Conservation (phyloP, 2,329 filamentous ascomycete genomes). For the Pestalotiopsis sp. region DNA sequence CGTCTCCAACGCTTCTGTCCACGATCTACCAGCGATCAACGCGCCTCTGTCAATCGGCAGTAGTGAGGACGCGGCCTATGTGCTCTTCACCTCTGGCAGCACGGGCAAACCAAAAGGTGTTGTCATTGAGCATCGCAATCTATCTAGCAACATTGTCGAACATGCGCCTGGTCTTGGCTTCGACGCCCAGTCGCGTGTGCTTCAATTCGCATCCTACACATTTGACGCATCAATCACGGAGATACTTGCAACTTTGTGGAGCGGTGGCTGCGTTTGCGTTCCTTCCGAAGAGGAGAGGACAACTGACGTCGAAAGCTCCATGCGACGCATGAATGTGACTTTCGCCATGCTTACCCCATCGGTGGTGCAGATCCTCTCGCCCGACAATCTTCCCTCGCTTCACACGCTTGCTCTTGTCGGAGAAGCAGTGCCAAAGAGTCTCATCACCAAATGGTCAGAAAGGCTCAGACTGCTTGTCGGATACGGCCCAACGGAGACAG, state of each 20-base stretch:
- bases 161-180: slow-evolving; percentile 8
- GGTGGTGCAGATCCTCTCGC: slow-evolving; percentile 5
- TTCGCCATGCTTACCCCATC: slow-evolving; percentile 11
- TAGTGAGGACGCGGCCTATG: background rate
- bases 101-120: slow-evolving; percentile 14
- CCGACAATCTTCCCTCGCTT: background rate
- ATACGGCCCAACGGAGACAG: slow-evolving; percentile 11
- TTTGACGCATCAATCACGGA: slow-evolving; percentile 12
- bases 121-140: slow-evolving; percentile 5
- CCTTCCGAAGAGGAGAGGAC: slow-evolving; percentile 10
- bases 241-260: slow-evolving; percentile 1
- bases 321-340: background rate
- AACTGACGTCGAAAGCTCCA: slow-evolving; percentile 3
- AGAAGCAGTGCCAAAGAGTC: slow-evolving; percentile 6
- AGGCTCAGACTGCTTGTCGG: background rate
- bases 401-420: slow-evolving; percentile 5
- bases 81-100: slow-evolving; percentile 13
- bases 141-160: slow-evolving; percentile 1
- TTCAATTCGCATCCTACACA: slow-evolving; percentile 11
- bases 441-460: slow-evolving; percentile 5
- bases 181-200: background rate
- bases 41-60: background rate
- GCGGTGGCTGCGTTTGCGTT: slow-evolving; percentile 11
- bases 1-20: background rate
- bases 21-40: background rate